phyloP scores from a whole-genome alignment of 805 yeast genomes.

The Candida sonorensis region DNA sequence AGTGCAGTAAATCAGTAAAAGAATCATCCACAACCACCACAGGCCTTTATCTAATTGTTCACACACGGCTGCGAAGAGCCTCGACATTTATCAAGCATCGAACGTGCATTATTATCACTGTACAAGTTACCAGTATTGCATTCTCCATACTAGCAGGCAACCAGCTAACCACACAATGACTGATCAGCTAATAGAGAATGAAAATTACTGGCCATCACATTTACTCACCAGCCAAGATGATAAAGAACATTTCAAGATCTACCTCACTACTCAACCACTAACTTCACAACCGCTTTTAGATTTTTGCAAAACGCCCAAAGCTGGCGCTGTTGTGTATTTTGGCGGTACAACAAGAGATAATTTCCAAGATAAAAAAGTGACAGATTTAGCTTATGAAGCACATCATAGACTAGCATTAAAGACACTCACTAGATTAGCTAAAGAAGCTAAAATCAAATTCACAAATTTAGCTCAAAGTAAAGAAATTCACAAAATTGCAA shows the following conservation, averaged over 20 bases:
- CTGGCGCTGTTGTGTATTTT: slow-evolving; percentile 45
- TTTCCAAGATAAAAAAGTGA: slow-evolving; percentile 35
- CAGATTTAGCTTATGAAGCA: slow-evolving; percentile 38
- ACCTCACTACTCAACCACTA: slow-evolving; percentile 19
- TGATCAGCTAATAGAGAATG: not conserved
- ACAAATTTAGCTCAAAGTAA: slow-evolving; percentile 2
- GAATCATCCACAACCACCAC: too few relatives aligned
- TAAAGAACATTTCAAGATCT: slow-evolving; percentile 10
- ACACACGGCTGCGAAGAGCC: too few relatives aligned
- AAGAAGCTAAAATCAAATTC: slow-evolving; percentile 25
- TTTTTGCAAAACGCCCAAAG: slow-evolving; percentile 35
- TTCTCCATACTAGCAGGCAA: too few relatives aligned
- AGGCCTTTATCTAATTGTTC: too few relatives aligned
- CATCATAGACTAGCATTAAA: slow-evolving; percentile 35
- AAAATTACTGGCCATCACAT: slow-evolving; percentile 3
- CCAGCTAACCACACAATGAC: too few relatives aligned
- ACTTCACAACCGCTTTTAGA: slow-evolving; percentile 18
- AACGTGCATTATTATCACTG: too few relatives aligned
- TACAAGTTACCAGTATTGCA: too few relatives aligned
- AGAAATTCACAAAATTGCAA: slow-evolving; percentile 29
- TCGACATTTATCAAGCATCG: too few relatives aligned
- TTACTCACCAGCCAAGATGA: not conserved
- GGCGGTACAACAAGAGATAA: slow-evolving; percentile 44
- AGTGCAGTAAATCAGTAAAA: too few relatives aligned
- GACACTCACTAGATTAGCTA: slow-evolving; percentile 30